Evolutionary conservation across 305 asterid species (phyloP).

Genomic region (Fraxinus sp.): DNA sequence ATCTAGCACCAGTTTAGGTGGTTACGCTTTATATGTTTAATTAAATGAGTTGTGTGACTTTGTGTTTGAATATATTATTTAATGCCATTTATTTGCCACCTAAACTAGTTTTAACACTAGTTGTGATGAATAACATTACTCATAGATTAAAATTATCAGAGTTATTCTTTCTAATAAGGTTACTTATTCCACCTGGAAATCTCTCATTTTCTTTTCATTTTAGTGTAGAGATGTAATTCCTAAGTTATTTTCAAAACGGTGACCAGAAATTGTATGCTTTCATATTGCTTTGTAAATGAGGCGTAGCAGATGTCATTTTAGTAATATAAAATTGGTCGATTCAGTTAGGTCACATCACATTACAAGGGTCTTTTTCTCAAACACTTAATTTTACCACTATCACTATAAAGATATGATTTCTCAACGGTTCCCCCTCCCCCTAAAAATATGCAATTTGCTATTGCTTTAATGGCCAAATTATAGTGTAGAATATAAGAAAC

Average conservation of each 20-base stretch:
- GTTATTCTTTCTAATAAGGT: neutral
- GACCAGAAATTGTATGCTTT: neutral
- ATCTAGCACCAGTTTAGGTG: neutral
- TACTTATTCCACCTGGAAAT: neutral
- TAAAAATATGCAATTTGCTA: neutral
- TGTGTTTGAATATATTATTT: neutral
- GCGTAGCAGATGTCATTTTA: neutral
- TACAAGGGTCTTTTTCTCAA: neutral
- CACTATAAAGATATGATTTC: neutral
- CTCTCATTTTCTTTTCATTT: neutral
- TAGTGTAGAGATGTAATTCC: neutral
- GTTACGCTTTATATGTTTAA: too few species aligned
- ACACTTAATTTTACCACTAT: neutral
- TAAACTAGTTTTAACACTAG: neutral
- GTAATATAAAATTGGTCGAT: neutral
- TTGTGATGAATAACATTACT: neutral
- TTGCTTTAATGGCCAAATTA: neutral
- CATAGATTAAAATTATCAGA: neutral
- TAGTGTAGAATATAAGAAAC: neutral
- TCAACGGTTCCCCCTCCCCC: neutral
- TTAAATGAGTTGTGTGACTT: neutral
- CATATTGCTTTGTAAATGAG: neutral
- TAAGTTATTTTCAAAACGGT: neutral
- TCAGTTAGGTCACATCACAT: neutral
- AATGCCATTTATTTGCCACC: neutral